Conservation (phyloP, 1,139 yeast species). For the Yamadazyma membranifaciens region DNA sequence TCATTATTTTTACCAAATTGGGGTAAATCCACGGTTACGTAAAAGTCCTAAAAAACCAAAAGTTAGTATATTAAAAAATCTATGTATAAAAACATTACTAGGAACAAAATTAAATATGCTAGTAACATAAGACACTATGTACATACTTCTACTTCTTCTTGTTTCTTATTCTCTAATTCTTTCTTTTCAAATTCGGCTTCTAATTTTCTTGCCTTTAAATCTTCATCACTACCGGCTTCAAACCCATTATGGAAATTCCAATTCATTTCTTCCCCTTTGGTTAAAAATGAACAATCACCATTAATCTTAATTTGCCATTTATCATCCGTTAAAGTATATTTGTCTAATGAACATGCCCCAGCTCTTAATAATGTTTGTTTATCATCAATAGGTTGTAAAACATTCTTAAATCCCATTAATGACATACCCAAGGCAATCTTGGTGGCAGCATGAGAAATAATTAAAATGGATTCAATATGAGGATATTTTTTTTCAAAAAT, state of each 20-base stretch:
- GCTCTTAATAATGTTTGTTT: conserved; percentile 39
- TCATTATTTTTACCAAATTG: conserved; percentile 24
- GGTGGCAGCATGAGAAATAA: conserved; percentile 83
- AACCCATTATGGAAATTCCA: conserved; percentile 73
- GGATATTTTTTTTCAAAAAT: conserved; percentile 54
- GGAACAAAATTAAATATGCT: neutral
- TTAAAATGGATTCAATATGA: conserved; percentile 51
- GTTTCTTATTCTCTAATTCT: conserved; percentile 13
- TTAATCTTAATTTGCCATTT: conserved; percentile 59
- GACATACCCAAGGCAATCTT: conserved; percentile 77
- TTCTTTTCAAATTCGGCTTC: conserved; percentile 19
- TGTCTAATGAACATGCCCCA: conserved; percentile 48
- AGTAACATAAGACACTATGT: conserved; percentile 8
- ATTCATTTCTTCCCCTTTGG: conserved; percentile 86
- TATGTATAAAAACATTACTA: neutral
- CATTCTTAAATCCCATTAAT: conserved; percentile 47
- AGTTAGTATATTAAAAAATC: conserved; percentile 19
- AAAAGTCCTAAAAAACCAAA: conserved; percentile 29
- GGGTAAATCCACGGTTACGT: conserved; percentile 44
- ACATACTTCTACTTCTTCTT: conserved; percentile 40
- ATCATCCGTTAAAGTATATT: conserved; percentile 22
- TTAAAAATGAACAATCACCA: conserved; percentile 66
- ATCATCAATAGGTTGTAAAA: conserved; percentile 47
- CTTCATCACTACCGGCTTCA: conserved; percentile 81
- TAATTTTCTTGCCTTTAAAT: conserved; percentile 49